Evolutionary conservation across 208 protist species (phyloP).

Genomic region (Crithidia sp.): DNA sequence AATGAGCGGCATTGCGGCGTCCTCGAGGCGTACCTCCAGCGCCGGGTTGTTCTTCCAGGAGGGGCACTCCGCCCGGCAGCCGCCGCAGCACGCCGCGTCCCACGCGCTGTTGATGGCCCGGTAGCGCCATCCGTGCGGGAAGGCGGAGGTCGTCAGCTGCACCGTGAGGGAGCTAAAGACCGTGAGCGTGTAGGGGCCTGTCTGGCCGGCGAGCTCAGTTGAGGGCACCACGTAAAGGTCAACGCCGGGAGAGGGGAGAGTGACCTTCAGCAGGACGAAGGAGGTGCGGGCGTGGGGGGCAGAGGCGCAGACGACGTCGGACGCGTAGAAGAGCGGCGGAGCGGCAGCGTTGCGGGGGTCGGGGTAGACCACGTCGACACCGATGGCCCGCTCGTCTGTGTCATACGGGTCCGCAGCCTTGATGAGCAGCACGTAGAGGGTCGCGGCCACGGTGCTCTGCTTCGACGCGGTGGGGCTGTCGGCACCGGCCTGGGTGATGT

Average conservation of each 20-base stretch:
- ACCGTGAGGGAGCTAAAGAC: slow-evolving; percentile 70
- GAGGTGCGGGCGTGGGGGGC: slow-evolving; percentile 46
- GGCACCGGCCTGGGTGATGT: slow-evolving; percentile 16
- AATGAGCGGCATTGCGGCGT: slow-evolving; percentile 33
- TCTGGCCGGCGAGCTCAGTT: slow-evolving; percentile 46
- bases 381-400: slow-evolving; percentile 75
- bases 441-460: slow-evolving; percentile 7
- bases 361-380: slow-evolving; percentile 62
- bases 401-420: slow-evolving; percentile 71
- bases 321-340: slow-evolving; percentile 54
- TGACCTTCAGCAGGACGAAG: slow-evolving; percentile 48
- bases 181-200: slow-evolving; percentile 67
- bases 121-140: slow-evolving; percentile 83
- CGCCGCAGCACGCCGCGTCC: slow-evolving; percentile 75
- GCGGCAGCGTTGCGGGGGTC: slow-evolving; percentile 35
- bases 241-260: slow-evolving; percentile 35
- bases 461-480: not conserved
- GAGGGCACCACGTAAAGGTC: slow-evolving; percentile 80
- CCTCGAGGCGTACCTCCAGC: slow-evolving; percentile 42
- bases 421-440: slow-evolving; percentile 63
- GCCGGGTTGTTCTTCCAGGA: slow-evolving; percentile 89
- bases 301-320: slow-evolving; percentile 42
- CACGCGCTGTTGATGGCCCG: slow-evolving; percentile 59
- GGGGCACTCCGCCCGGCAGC: slow-evolving; percentile 53
- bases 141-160: slow-evolving; percentile 40